Evolutionary conservation across 2,329 filamentous ascomycete genomes (phyloP), one percentile per base, ranked within the genome.

Genomic region (Byssothecium circinans): DNA sequence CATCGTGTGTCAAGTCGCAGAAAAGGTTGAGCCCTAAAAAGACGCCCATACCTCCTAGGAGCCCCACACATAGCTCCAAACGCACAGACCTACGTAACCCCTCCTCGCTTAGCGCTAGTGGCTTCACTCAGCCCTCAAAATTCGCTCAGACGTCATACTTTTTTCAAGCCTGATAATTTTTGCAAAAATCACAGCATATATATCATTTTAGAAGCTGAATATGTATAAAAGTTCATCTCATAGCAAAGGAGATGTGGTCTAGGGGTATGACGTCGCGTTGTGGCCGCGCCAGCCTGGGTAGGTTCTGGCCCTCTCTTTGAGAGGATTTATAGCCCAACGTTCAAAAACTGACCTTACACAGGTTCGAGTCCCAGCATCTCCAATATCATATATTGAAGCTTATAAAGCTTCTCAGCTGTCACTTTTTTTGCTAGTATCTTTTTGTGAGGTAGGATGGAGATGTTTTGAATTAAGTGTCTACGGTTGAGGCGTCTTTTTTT

Each of bases 231-330:
- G 23, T 6, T 25, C 10, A 25, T 10, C 23, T n/a, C n/a, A n/a
- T n/a, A n/a, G n/a, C 23, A 25, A 8, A 32, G 64, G 62, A 65
- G 64, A 62, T 65, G 58, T 68, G 65, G 60, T 65, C 65, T 69
- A 69, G 66, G 64, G 66, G 66, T 69, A 69, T 69, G 66, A 69
- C 66, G 65, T 69, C 66, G 63, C 66, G 66, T 69, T 69, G 66
- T 69, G 66, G 65, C 62, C 66, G 66, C 63, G 66, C 65, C 62
- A 69, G 66, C 65, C 66, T 67, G 65, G 64, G 65, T 65, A 62
- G 58, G 62, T 64, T 27, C 32, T 60, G 52, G 53, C 50, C 53
- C 53, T 52, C 57, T 54, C 46, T 23, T 29, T 22, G 6, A 45
- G 44, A 47, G 52, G 32, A 56, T 50, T 51, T 41, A 41, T 42